Evolutionary conservation across 2,329 filamentous ascomycete genomes (phyloP).

Genomic region (Botryotinia convoluta): DNA sequence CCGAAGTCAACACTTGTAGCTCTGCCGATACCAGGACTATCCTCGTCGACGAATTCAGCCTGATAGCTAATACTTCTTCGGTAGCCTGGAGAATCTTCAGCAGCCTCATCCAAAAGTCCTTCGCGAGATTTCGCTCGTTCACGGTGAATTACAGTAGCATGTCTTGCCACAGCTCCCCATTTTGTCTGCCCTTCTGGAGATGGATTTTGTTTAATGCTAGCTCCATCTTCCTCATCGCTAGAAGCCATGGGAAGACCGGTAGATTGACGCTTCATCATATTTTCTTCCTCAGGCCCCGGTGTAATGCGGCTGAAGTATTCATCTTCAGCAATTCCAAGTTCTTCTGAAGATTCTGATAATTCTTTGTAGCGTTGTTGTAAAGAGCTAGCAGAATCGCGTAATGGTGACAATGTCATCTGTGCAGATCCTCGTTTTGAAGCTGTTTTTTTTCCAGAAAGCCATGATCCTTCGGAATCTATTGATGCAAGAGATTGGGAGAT

Average conservation of each 20-base stretch:
- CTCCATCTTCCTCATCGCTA: conserved; percentile 57
- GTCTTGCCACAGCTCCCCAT: conserved; percentile 42
- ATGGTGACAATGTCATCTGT: conserved; percentile 43
- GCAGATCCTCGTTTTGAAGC: conserved; percentile 49
- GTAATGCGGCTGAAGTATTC: conserved; percentile 66
- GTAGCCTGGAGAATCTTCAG: conserved; percentile 22
- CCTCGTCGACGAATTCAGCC: conserved; percentile 24
- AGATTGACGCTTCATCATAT: conserved; percentile 42
- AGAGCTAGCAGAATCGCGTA: conserved; percentile 44
- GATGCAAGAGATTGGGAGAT: conserved; percentile 86
- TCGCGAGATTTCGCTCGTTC: conserved; percentile 57
- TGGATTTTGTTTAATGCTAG: conserved; percentile 37
- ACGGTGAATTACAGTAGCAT: conserved; percentile 64
- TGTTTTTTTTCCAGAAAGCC: conserved; percentile 74
- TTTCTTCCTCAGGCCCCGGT: conserved; percentile 39
- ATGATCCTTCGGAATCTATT: conserved; percentile 92
- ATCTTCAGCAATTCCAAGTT: conserved; percentile 64
- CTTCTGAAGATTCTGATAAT: conserved; percentile 61
- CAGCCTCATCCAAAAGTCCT: conserved; percentile 45
- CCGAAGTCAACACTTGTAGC: conserved; percentile 67
- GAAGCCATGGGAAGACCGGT: conserved; percentile 49
- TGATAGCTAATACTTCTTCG: conserved; percentile 27
- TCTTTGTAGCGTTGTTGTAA: conserved; percentile 48
- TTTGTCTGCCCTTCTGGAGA: conserved; percentile 32
- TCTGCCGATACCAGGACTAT: conserved; percentile 48